Evolutionary conservation across 805 yeast species (phyloP), one percentile per base, ranked within the genome.

Genomic region (Blastobotrys parvus): DNA sequence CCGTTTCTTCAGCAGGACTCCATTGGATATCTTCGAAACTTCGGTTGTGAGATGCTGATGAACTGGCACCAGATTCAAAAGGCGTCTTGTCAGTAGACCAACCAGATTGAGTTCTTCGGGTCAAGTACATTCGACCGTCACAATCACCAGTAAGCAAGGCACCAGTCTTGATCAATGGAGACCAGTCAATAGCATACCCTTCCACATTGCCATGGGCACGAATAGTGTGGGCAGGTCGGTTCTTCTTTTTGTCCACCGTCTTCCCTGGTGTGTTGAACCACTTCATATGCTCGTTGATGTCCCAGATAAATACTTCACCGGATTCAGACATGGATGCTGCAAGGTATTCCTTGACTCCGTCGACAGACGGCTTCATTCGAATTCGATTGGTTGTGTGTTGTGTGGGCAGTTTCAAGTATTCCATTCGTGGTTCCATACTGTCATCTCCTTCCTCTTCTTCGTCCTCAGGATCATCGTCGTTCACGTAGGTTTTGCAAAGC

Each of bases 141-240:
- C 85, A 70, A 61, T 92, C 98, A 55, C 98, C 98, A 3, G 94
- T 76, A 45, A 92, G 70, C 48, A 92, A 67, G 1, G 88, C 73
- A 18, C 97, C 97, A 2, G 86, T 76, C 51, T 72, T 73, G 47
- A 79, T 75, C 50, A 82, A 67, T 35, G 97, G 95, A 1, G 95
- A 85, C 98, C 98, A 92, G 63, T 90, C 98, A 36, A 92, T 63
- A 13, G 96, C 98, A 58, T 87, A 92, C 29, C 98, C 97, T 67
- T 92, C 98, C n/a, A 85, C 94, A 52, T 82, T 81, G 19, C 97
- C 97, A 61, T 92, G 98, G 50, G 67, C 72, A 57, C 76, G 76
- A 46, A 92, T 70, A 4, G 95, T 87, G 65, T 88, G 89, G 8
- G 78, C 59, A 16, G 97, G 95, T 61, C 80, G 76, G 59, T 82